phyloP scores from a whole-genome alignment of 257 asterid species.

The Dorcoceras hygrometricum region DNA sequence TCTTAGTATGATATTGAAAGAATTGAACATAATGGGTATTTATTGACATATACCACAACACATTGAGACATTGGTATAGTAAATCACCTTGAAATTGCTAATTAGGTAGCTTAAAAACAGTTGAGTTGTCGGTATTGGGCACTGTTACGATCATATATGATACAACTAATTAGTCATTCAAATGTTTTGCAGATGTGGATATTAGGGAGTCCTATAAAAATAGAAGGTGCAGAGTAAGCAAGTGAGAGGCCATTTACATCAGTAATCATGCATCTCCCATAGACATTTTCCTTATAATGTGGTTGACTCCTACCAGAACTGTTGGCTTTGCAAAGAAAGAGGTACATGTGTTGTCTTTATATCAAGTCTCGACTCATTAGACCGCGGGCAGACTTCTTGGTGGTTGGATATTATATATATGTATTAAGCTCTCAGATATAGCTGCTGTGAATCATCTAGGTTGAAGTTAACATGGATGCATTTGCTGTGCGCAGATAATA shows the following conservation, averaged over 20 bases:
- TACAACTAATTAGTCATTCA: background rate
- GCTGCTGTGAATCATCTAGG: no score
- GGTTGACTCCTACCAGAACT: constrained; percentile 46
- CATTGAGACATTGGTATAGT: no score
- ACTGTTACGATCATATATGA: no score
- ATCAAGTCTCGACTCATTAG: background rate
- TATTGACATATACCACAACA: background rate
- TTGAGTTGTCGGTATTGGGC: no score
- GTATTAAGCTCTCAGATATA: no score
- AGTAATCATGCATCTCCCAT: constrained; percentile 50
- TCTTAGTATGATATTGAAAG: no score
- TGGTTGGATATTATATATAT: no score
- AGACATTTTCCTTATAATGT: constrained; percentile 46
- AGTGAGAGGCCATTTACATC: constrained; percentile 42
- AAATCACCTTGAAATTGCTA: no score
- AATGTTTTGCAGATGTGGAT: constrained; percentile 43
- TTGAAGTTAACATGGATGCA: background rate
- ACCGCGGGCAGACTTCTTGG: no score
- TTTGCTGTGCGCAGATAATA: constrained; percentile 28
- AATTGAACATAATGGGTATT: no score
- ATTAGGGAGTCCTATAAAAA: constrained; percentile 40
- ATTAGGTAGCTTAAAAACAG: no score
- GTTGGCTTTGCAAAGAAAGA: constrained; percentile 48
- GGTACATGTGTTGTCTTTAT: constrained; percentile 17
- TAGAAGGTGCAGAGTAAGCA: constrained; percentile 44